Percentiles rank a stretch among this genome's conserved stretches.
Evolutionary conservation across 2,329 filamentous ascomycete genomes (phyloP).

Genomic region (Epichloe sylvatica): DNA sequence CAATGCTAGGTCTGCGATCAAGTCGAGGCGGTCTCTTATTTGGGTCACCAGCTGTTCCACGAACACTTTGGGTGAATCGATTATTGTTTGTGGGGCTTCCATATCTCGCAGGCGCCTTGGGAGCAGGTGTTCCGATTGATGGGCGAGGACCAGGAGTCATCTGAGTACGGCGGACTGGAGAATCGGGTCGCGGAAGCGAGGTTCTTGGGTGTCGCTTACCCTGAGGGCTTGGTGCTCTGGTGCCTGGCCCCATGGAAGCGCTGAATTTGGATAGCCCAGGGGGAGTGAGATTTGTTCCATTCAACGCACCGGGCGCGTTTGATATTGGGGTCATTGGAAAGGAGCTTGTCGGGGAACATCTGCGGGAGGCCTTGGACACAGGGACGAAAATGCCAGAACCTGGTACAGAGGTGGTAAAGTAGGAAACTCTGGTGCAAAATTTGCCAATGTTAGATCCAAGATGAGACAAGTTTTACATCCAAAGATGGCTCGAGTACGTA

Average conservation of each 20-base stretch:
- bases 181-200: slow-evolving; percentile 78
- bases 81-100: slow-evolving; percentile 30
- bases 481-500: slow-evolving; percentile 27
- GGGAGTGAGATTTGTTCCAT: slow-evolving; percentile 47
- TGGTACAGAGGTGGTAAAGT: slow-evolving; percentile 66
- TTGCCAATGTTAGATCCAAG: slow-evolving; percentile 1
- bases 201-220: slow-evolving; percentile 53
- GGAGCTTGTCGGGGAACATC: slow-evolving; percentile 39
- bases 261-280: slow-evolving; percentile 66
- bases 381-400: slow-evolving; percentile 92
- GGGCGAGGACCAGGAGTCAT: slow-evolving; percentile 46
- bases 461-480: not conserved
- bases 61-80: slow-evolving; percentile 50
- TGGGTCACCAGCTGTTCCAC: slow-evolving; percentile 47
- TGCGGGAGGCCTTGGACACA: slow-evolving; percentile 62
- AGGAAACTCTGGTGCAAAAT: slow-evolving; percentile 39
- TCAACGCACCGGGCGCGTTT: slow-evolving; percentile 42
- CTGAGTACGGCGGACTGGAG: slow-evolving; percentile 58
- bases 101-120: slow-evolving; percentile 18
- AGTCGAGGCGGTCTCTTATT: slow-evolving; percentile 38
- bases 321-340: slow-evolving; percentile 56
- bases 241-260: slow-evolving; percentile 66
- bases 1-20: slow-evolving; percentile 37
- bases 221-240: slow-evolving; percentile 53
- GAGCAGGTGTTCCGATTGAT: slow-evolving; percentile 34